Evolutionary conservation across 192 early-diverging fungal species (phyloP), one percentile per base, ranked within the genome.

Genomic region (Backusella macrospora): DNA sequence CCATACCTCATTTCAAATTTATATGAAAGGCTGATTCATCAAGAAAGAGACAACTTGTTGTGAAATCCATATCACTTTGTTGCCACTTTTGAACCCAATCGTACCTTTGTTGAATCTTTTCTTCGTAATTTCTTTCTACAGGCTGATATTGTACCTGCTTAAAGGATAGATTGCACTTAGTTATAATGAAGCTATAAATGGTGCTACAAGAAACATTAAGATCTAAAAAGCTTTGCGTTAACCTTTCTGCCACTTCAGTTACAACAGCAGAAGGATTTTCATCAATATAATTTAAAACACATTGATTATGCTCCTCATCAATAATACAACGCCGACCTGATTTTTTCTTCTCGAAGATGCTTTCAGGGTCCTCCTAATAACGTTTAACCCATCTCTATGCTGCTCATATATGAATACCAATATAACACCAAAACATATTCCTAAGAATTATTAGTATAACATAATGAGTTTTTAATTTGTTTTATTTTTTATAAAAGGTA

Each of bases 231-330:
- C 26, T 46, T 43, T 72, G 62, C n/a, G 1, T 64, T n/a, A 72
- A 46, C 4, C 29, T 55, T 42, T 66, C 38, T 52, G 37, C 37
- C 45, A 73, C 46, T 47, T 73, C 63, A 49, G 21, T 52, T 52
- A 65, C 14, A 49, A 73, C 64, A 65, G 44, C 42, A 65, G 62
- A 65, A 21, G 72, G 72, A 21, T 73, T 65, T 29, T 73, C 46
- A 73, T 73, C 72, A 66, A 73, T 73, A 44, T 37, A 73, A 15
- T 65, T 43, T 73, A 73, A 49, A 34, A 55, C 9, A 67, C 55
- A 48, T 55, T 73, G 44, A 12, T 65, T 73, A 66, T 73, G 59
- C 5, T 63, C 71, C 16, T 65, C 65, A 0, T 18, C n/a, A 49
- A 73, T 48, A 65, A 73, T 40, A 73, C 65, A 47, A 49, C 37